Evolutionary conservation across 257 asterid species (phyloP), one percentile per base, ranked within the genome.

Genomic region (Fraxinus americana): DNA sequence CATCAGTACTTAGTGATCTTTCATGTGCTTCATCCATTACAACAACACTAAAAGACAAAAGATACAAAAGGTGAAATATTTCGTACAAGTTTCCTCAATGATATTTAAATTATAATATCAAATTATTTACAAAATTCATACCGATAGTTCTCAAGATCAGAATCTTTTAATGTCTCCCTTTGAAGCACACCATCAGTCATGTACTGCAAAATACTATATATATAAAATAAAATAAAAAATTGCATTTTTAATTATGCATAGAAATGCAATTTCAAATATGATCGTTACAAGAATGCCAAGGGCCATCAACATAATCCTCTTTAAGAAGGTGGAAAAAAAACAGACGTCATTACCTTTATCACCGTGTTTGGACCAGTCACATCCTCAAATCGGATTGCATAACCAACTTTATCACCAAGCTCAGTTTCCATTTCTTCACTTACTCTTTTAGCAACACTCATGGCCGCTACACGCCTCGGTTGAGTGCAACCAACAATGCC

Each of bases 1-100:
- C 97, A 77, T 95, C 97, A 8, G 99, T 95, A 85, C 81, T 93
- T 16, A 92, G 82, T 76, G 97, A 92, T 65, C 98, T 89, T 83
- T 95, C 99, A 34, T 95, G 98, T n/a, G 99, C 99, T 86, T 93
- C 99, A 75, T 95, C 99, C 99, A 95, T 95, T 78, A 95, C 96
- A 67, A 95, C 65, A 61, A 95, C 88, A 19, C 99, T 95, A 79
- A 82, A 81, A 4, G 72, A 83, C 52, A 57, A 38, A 79, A 79
- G 75, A 77, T 14, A 27, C 63, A 61, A 23, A 13, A 34, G 43
- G 59, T 72, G 73, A 34, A 43, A 74, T 16, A 63, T 27, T 67
- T 1, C 13, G 43, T 67, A 57, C 17, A 75, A 10, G 34, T 78
- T 59, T 63, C 50, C 39, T 52, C 73, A 52, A 57, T 63, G 27